These are phyloP conservation scores for Cairneyella variabilis DNA, from an alignment of 495 filamentous ascomycete species.

Conservation along the genomic window DNA sequence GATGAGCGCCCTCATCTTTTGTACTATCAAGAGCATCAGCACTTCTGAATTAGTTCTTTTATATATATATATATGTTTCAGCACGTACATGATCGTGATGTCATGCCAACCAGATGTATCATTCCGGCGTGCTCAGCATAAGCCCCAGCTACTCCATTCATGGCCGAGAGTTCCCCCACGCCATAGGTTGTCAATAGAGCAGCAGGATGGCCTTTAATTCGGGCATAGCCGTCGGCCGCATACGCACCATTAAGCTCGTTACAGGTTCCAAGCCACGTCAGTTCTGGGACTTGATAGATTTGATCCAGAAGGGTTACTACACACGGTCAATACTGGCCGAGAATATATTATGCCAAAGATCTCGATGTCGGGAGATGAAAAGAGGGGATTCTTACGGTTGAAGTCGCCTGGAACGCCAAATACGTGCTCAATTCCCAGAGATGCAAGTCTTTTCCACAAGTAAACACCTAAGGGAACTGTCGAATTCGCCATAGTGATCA, in stretches of 20 bases:
- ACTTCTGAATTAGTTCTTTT: too few species aligned
- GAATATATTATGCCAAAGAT: too few species aligned
- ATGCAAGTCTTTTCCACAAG: conserved; percentile 57
- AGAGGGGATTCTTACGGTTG: conserved; percentile 8
- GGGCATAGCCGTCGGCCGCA: conserved; percentile 69
- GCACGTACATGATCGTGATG: conserved; percentile 45
- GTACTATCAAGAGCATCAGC: conserved; percentile 29
- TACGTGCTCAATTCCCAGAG: conserved; percentile 57
- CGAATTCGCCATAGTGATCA: background rate
- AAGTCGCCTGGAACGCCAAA: conserved; percentile 62
- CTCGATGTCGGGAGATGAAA: too few species aligned
- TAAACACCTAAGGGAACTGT: conserved; percentile 45
- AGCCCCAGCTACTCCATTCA: conserved; percentile 66
- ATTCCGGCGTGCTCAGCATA: conserved; percentile 60
- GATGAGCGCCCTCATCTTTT: conserved; percentile 5
- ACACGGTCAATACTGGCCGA: background rate
- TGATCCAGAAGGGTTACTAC: conserved; percentile 43
- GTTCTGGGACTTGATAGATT: conserved; percentile 52
- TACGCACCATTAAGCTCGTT: conserved; percentile 62
- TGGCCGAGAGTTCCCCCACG: conserved; percentile 64
- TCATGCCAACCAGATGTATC: conserved; percentile 63
- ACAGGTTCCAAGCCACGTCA: conserved; percentile 65
- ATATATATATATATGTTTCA: too few species aligned
- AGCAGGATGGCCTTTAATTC: conserved; percentile 56
- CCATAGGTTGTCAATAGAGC: conserved; percentile 67